Base-by-base conservation (phyloP, 2,329 filamentous ascomycete genomes). In the Teratosphaeria destructans region DNA sequence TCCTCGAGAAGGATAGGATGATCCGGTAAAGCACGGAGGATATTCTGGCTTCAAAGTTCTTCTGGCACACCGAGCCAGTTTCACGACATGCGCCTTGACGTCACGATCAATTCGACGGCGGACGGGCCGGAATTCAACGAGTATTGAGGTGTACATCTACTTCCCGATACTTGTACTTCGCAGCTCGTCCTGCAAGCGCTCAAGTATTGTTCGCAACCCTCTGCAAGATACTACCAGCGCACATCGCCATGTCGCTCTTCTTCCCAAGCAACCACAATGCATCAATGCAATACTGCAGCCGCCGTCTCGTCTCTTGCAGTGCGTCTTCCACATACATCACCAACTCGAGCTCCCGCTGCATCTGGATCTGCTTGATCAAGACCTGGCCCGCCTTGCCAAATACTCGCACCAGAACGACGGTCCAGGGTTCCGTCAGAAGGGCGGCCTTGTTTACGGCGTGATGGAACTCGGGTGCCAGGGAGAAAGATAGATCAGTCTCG, bases 391-490 rank as follows among this genome's bases (percentile, higher is more conserved):
- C 63, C 27, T 60, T 61, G 23, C 61, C 59, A 54, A 63, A 63
- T 12, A 61, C 57, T 19, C 61, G 60, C 10, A 64, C 59, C 11
- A 64, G 57, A 3, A 64, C 60, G 8, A 61, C 58, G 16, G 63
- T 63, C 63, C 63, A 64, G 12, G 63, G 63, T 19, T 64, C 63
- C 3, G 61, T 62, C n/a, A 64, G 61, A 12, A 64, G 52, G n/a
- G 63, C 63, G 16, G 61, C 63, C 55, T 62, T 60, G 54, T 63
- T 62, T 2, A 64, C 60, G 52, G 60, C 61, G 37, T 61, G 59
- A 52, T 64, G 63, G 43, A 64, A 64, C 23, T 61, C 61, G 10
- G 58, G 56, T 12, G 62, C 62, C 43, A 61, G 54, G 14, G 61
- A 56, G 56, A 62, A 62, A 6, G 60, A 60, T 37, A 58, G 29